phyloP scores from a whole-genome alignment of 2,329 filamentous ascomycete genomes.

The Alternaria brassicicola region DNA sequence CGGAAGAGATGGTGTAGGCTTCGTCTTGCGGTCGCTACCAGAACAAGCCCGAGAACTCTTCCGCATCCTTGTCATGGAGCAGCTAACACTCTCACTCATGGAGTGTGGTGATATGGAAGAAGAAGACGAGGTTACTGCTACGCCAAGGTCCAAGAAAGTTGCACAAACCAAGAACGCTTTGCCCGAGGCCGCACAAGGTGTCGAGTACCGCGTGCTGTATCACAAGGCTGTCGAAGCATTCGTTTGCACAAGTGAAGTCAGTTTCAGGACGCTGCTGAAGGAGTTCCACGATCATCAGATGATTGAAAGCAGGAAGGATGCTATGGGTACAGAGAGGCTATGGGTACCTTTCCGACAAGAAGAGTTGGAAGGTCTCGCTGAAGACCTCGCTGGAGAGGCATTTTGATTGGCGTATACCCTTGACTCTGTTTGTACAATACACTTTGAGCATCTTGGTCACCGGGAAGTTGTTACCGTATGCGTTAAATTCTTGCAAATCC shows the following conservation, averaged over 20 bases:
- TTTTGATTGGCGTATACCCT: conserved; percentile 23
- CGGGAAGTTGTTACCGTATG: too few relatives aligned
- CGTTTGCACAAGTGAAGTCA: conserved; percentile 95
- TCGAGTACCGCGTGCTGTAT: conserved; percentile 91
- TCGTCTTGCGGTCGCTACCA: conserved; percentile 86
- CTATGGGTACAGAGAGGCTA: conserved; percentile 81
- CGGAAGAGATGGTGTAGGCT: conserved; percentile 88
- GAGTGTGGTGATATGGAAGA: conserved; percentile 46
- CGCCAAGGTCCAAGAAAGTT: conserved; percentile 33
- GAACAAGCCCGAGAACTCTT: conserved; percentile 92
- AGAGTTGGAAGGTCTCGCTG: conserved; percentile 86
- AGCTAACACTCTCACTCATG: conserved; percentile 70
- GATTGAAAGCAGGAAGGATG: conserved; percentile 87
- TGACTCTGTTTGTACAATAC: background rate
- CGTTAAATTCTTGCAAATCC: too few relatives aligned
- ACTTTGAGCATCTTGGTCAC: too few relatives aligned
- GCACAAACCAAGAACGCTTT: conserved; percentile 29
- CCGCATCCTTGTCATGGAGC: conserved; percentile 80
- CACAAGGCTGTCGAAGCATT: conserved; percentile 97
- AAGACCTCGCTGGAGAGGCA: conserved; percentile 65
- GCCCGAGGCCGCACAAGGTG: conserved; percentile 59
- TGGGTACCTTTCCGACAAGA: conserved; percentile 85
- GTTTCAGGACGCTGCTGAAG: conserved; percentile 90
- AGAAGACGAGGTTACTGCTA: conserved; percentile 26
- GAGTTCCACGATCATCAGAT: conserved; percentile 99